Percentiles rank a stretch among this genome's conserved stretches.
Evolutionary conservation across 176 grass and related monocot species (phyloP).

Genomic region (Rhynchospora breviuscula): DNA sequence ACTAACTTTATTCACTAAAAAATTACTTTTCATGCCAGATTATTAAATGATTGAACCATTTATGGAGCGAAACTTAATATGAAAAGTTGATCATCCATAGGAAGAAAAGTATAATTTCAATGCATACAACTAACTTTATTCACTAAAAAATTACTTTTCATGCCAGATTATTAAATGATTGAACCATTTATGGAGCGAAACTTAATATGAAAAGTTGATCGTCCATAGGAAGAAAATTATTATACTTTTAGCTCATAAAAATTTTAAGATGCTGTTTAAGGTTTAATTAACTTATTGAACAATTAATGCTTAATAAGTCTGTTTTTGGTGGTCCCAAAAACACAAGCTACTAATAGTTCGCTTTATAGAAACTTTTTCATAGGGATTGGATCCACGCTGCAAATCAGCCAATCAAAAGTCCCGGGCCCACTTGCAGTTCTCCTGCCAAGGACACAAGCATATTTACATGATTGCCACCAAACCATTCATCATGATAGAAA

Average conservation of each 20-base stretch:
- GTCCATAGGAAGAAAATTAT: background rate
- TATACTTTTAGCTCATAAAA: background rate
- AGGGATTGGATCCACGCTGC: slow-evolving; percentile 6
- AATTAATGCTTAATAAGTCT: background rate
- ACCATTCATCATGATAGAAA: background rate
- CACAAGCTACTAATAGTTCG: background rate
- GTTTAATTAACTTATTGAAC: background rate
- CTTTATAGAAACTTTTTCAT: slow-evolving; percentile 13
- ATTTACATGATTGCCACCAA: slow-evolving; percentile 3
- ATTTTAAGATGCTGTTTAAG: background rate
- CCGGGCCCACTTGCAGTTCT: slow-evolving; percentile 7
- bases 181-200: background rate
- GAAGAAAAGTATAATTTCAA: background rate
- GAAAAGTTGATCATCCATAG: background rate
- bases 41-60: background rate
- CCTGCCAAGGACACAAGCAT: background rate
- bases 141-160: background rate
- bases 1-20: background rate
- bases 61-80: background rate
- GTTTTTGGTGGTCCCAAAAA: too few species aligned
- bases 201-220: background rate
- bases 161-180: background rate
- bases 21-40: background rate
- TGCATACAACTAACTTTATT: background rate
- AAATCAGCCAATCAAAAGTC: background rate